Conservation (phyloP, 371 early-diverging fungal species). For the Mucor indicus region DNA sequence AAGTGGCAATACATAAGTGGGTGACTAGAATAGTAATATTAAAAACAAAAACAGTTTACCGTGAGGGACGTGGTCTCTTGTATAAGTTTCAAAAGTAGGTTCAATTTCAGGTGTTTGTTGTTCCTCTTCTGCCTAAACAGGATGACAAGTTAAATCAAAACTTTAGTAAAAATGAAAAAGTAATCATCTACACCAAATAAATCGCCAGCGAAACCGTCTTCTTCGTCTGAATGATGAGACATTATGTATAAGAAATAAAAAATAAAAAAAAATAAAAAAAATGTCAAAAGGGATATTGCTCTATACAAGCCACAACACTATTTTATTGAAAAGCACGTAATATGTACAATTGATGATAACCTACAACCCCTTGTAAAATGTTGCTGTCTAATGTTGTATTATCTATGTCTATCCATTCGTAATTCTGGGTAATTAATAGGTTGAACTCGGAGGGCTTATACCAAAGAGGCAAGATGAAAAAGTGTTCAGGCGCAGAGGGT, state of each 20-base stretch:
- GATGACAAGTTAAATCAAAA: not conserved
- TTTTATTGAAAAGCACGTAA: not conserved
- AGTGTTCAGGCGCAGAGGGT: too few relatives aligned
- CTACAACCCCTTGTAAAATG: not conserved
- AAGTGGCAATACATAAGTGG: too few relatives aligned
- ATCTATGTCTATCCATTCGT: conserved; percentile 6
- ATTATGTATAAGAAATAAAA: conserved; percentile 5
- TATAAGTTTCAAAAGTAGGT: conserved; percentile 52
- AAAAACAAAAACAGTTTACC: not conserved
- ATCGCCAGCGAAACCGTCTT: conserved; percentile 43
- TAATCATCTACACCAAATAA: conserved; percentile 38
- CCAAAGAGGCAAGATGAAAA: conserved; percentile 12
- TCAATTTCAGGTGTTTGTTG: conserved; percentile 39
- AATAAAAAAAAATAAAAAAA: not conserved
- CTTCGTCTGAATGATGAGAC: conserved; percentile 33
- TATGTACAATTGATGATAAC: conserved; percentile 2
- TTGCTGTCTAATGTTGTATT: not conserved
- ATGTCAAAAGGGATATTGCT: too few relatives aligned
- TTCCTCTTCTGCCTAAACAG: conserved; percentile 31
- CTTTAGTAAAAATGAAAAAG: not conserved
- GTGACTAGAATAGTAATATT: too few relatives aligned
- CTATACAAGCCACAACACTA: not conserved
- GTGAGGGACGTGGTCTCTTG: conserved; percentile 21
- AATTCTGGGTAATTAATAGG: not conserved
- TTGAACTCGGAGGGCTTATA: conserved; percentile 10